These are phyloP conservation scores for Talaromyces atroroseus DNA, from an alignment of 2,329 filamentous ascomycete genomes.

Conservation along the genomic window DNA sequence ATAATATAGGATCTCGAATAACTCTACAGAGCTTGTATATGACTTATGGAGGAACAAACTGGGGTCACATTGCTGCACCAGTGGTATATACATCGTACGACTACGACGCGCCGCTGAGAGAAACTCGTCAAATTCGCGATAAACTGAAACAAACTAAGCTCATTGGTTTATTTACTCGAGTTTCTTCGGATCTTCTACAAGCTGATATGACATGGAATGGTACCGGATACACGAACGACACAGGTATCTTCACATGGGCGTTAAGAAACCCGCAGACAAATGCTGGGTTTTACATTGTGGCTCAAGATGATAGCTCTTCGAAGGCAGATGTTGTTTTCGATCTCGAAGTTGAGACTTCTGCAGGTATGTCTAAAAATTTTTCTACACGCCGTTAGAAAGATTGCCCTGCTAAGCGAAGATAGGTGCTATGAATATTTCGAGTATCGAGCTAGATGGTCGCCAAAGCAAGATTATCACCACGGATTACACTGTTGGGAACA, in stretches of 20 bases:
- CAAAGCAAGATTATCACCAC: conserved; percentile 53
- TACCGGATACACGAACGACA: conserved; percentile 42
- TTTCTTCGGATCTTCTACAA: conserved; percentile 47
- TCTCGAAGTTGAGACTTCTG: conserved; percentile 45
- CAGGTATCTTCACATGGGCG: conserved; percentile 47
- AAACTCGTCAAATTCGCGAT: conserved; percentile 70
- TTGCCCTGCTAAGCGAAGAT: not conserved
- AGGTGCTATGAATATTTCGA: conserved; percentile 30
- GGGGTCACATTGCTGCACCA: conserved; percentile 70
- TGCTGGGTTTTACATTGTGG: conserved; percentile 48
- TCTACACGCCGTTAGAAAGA: not conserved
- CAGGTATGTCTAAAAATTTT: conserved; percentile 35
- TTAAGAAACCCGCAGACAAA: conserved; percentile 47
- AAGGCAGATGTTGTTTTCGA: conserved; percentile 42
- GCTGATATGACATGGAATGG: conserved; percentile 53
- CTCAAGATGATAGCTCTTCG: conserved; percentile 45
- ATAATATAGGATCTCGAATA: conserved; percentile 61
- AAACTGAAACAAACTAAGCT: conserved; percentile 61
- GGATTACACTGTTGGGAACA: conserved; percentile 46
- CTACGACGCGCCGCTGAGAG: conserved; percentile 59
- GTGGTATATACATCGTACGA: conserved; percentile 60
- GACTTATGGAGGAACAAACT: conserved; percentile 76
- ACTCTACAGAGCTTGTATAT: conserved; percentile 71
- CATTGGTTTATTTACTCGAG: conserved; percentile 43
- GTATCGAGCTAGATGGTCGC: conserved; percentile 47